These are phyloP conservation scores for Trichoderma aggressivum DNA, from an alignment of 2,329 filamentous ascomycete species.

Conservation along the genomic window DNA sequence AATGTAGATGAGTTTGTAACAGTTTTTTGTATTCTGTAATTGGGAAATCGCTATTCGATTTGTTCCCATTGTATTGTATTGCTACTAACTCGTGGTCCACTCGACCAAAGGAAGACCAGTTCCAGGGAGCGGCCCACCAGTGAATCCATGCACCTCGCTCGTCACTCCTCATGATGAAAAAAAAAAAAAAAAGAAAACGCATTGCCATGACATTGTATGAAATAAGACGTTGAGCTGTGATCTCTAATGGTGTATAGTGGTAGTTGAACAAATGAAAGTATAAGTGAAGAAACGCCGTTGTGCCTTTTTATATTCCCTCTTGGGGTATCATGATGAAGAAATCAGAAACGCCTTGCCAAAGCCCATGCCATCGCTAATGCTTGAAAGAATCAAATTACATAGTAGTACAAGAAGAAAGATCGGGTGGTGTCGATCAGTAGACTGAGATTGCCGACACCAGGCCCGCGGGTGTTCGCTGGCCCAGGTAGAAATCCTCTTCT, in stretches of 20 bases:
- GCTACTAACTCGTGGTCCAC: conserved; percentile 12
- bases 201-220: conserved; percentile 15
- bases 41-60: conserved; percentile 12
- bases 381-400: conserved; percentile 16
- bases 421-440: conserved; percentile 38
- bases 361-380: conserved; percentile 17
- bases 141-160: not conserved
- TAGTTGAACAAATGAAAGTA: conserved; percentile 11
- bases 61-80: too few relatives aligned
- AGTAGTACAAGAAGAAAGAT: not conserved
- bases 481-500: conserved; percentile 51
- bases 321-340: conserved; percentile 12
- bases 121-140: conserved; percentile 15
- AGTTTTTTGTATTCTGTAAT: not conserved
- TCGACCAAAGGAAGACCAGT: conserved; percentile 17
- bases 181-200: not conserved
- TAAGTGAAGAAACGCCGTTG: conserved; percentile 4
- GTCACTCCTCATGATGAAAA: not conserved
- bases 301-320: conserved; percentile 14
- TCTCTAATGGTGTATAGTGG: conserved; percentile 13
- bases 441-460: conserved; percentile 55
- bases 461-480: conserved; percentile 48
- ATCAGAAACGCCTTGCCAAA: conserved; percentile 12
- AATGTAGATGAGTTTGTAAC: conserved; percentile 2
- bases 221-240: conserved; percentile 9